Percentiles rank a stretch among this genome's conserved stretches.
Conservation (phyloP, 306 rosid species). For the Quercus suber region DNA sequence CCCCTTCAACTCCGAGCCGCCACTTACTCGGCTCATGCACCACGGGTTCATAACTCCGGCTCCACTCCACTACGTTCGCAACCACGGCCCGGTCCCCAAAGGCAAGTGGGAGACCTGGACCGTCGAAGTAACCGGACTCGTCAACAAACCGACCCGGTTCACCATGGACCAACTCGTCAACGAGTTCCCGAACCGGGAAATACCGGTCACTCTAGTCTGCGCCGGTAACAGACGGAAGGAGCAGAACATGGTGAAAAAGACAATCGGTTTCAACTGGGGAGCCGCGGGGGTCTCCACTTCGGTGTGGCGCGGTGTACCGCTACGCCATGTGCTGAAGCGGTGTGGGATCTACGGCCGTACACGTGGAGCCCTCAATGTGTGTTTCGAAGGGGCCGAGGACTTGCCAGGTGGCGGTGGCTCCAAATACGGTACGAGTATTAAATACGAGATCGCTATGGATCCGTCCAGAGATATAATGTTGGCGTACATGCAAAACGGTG, state of each 20-base stretch:
- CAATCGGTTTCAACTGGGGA: constrained; percentile 86
- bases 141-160: constrained; percentile 44
- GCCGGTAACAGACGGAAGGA: constrained; percentile 81
- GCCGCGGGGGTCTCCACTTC: constrained; percentile 64
- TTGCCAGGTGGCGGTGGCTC: constrained; percentile 87
- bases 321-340: constrained; percentile 45
- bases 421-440: constrained; percentile 67
- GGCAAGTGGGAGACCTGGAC: constrained; percentile 64
- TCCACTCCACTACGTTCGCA: constrained; percentile 79
- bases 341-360: constrained; percentile 48
- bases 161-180: constrained; percentile 57
- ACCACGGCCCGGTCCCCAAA: constrained; percentile 65
- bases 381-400: constrained; percentile 82
- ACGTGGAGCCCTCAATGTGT: constrained; percentile 59
- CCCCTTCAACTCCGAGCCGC: constrained; percentile 73
- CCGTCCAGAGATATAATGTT: constrained; percentile 71
- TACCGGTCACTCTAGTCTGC: constrained; percentile 62
- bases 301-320: constrained; percentile 70
- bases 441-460: constrained; percentile 65
- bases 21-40: constrained; percentile 64
- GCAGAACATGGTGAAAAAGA: constrained; percentile 73
- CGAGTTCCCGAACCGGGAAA: constrained; percentile 49
- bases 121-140: constrained; percentile 66
- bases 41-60: constrained; percentile 84
- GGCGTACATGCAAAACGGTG: constrained; percentile 86